Base-by-base conservation (phyloP, 805 yeast genomes). In the Blastobotrys terrestris region DNA sequence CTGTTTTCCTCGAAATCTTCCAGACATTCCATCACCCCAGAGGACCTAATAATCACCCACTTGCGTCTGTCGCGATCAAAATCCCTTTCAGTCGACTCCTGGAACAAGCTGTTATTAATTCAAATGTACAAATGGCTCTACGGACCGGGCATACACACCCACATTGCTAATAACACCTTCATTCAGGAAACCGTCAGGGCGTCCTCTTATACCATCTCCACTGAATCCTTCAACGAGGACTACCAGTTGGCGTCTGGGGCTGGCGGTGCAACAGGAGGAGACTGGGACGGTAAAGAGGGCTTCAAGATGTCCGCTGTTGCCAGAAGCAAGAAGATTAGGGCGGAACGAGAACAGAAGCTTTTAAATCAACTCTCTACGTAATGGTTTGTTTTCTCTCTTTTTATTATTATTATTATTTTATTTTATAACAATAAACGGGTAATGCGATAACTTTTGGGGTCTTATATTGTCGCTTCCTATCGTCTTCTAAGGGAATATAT, bases 81-180 rank as follows among this genome's bases (percentile, higher is more conserved):
- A 50, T 55, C 66, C 8, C 53, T 69, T 44, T 55, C 64, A 8
- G 58, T 68, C 35, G 61, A 59, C 31, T 55, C 68, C n/a, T 69
- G 72, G 72, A 54, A 60, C 16, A 61, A 64, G 44, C 57, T 69
- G n/a, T 35, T 66, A 8, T 59, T 67, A 19, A 54, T 66, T 13
- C 69, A 67, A 53, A 68, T 65, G 46, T 61, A 65, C 49, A 61
- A 59, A 46, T 69, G 72, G 72, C 64, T 66, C 5, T 66, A 59
- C 47, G 72, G 69, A 5, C 64, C 67, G 0, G 70, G 70, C 2
- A 56, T 67, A 20, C 70, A 69, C 46, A 56, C 63, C 39, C 72
- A 69, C 52, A 55, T 68, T 15, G 72, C 70, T 7, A 63, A 60
- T 51, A 69, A 69, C 53, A 63, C 67, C 16, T 55, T 59, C 31